phyloP scores from a whole-genome alignment of 2,329 filamentous ascomycete species.

The Microascus cirrosus region DNA sequence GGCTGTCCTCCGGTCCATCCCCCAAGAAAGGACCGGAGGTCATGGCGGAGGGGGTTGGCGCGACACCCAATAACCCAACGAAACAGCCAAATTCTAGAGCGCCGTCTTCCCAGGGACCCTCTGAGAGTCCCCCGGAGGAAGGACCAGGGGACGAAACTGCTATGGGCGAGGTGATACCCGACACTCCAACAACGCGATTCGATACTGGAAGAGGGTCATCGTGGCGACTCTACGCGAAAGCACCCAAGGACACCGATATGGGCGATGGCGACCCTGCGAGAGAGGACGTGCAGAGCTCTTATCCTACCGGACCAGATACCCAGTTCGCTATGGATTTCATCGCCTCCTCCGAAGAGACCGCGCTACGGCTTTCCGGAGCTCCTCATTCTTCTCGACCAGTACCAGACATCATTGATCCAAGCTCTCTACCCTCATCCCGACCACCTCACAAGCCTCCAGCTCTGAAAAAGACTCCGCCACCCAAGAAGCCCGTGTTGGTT shows the following conservation, averaged over 20 bases:
- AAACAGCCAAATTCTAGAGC: not conserved
- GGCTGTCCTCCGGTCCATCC: not conserved
- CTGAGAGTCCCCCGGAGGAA: not conserved
- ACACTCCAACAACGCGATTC: too few species aligned
- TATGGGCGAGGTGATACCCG: not conserved
- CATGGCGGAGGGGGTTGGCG: not conserved
- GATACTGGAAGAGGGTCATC: too few species aligned
- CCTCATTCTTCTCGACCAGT: not conserved
- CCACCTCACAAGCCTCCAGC: not conserved
- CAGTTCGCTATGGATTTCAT: slow-evolving; percentile 21
- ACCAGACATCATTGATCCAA: not conserved
- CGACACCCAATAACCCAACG: not conserved
- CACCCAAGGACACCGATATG: too few species aligned
- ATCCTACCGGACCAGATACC: slow-evolving; percentile 19
- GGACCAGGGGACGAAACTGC: not conserved
- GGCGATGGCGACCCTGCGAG: not conserved
- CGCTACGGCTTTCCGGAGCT: slow-evolving; percentile 4
- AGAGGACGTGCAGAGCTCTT: slow-evolving; percentile 8
- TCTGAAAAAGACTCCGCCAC: not conserved
- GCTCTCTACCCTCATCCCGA: not conserved
- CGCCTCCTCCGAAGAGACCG: slow-evolving; percentile 14
- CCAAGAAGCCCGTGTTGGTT: not conserved
- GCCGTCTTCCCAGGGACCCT: not conserved
- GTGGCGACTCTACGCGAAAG: too few species aligned
- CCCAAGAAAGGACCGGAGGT: not conserved